phyloP scores from a whole-genome alignment of 75 land plant genomes.

The Cunninghamia lanceolata region DNA sequence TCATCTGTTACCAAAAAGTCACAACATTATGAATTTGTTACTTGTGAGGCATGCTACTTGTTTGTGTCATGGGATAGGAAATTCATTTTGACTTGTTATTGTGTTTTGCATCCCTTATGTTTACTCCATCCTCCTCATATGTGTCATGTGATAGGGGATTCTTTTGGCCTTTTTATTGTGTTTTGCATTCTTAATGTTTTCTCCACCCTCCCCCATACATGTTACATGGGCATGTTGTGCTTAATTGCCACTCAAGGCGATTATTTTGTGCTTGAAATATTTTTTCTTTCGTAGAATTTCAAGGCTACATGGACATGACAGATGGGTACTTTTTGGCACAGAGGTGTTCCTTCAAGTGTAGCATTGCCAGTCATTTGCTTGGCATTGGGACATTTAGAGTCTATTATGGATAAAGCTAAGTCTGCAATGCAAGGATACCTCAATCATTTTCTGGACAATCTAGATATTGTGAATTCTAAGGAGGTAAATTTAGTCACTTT shows the following conservation, averaged over 20 bases:
- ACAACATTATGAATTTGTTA: not conserved
- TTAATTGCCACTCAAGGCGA: conserved; percentile 10
- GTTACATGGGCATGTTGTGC: conserved; percentile 11
- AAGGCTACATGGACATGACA: conserved; percentile 17
- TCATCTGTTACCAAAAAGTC: not conserved
- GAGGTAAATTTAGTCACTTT: conserved; percentile 50
- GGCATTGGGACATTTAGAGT: conserved; percentile 78
- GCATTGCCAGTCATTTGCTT: conserved; percentile 91
- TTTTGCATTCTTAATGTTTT: not conserved
- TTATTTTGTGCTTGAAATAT: conserved; percentile 4
- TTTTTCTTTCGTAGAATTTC: conserved; percentile 15
- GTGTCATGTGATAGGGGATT: not conserved
- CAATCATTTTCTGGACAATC: conserved; percentile 78
- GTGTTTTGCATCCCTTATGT: not conserved
- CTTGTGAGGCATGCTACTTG: not conserved
- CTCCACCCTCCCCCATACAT: not conserved
- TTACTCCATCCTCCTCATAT: not conserved
- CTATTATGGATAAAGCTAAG: conserved; percentile 72
- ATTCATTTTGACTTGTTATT: not conserved
- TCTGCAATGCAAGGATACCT: conserved; percentile 92
- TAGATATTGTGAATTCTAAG: conserved; percentile 85
- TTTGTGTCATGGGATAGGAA: not conserved
- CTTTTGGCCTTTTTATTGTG: not conserved
- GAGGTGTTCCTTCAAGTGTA: conserved; percentile 94
- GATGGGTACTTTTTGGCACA: conserved; percentile 35